These are phyloP conservation scores for Chrysochromulina parva DNA, from an alignment of 78 protist species.

Conservation along the genomic window DNA sequence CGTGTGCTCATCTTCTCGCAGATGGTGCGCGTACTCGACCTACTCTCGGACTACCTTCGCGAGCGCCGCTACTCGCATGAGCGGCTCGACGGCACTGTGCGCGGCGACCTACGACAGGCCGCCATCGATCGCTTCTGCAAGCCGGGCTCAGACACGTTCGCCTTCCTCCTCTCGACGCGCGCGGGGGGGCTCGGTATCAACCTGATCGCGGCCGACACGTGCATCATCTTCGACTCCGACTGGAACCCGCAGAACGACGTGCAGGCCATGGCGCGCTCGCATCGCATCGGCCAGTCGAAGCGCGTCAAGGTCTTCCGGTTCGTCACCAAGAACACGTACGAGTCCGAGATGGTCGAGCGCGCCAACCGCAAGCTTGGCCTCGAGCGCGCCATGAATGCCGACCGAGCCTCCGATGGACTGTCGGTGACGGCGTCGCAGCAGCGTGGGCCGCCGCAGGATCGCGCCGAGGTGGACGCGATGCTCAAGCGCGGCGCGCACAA, in stretches of 20 bases:
- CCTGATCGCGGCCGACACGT: conserved; percentile 90
- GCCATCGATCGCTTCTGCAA: conserved; percentile 87
- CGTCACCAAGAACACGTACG: conserved; percentile 51
- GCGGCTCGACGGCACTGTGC: conserved; percentile 92
- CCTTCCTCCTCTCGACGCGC: conserved; percentile 92
- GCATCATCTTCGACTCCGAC: conserved; percentile 86
- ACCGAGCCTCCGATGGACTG: background rate
- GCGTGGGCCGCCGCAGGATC: conserved; percentile 6
- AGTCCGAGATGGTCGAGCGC: conserved; percentile 58
- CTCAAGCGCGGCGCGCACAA: conserved; percentile 51
- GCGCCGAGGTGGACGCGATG: conserved; percentile 41
- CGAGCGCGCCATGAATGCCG: conserved; percentile 55
- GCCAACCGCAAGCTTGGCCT: conserved; percentile 63
- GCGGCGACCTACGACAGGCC: conserved; percentile 86
- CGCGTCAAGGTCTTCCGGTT: conserved; percentile 54
- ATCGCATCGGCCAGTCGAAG: conserved; percentile 67
- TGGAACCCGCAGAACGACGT: conserved; percentile 67
- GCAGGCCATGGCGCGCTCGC: conserved; percentile 67
- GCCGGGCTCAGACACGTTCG: conserved; percentile 56
- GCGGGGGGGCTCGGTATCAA: conserved; percentile 76
- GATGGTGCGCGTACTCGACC: conserved; percentile 82
- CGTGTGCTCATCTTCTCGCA: conserved; percentile 65
- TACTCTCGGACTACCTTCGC: conserved; percentile 71
- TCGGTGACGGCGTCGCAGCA: background rate
- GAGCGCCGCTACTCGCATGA: conserved; percentile 70